phyloP scores from a whole-genome alignment of 805 yeast species.

The Pichia membranifaciens region DNA sequence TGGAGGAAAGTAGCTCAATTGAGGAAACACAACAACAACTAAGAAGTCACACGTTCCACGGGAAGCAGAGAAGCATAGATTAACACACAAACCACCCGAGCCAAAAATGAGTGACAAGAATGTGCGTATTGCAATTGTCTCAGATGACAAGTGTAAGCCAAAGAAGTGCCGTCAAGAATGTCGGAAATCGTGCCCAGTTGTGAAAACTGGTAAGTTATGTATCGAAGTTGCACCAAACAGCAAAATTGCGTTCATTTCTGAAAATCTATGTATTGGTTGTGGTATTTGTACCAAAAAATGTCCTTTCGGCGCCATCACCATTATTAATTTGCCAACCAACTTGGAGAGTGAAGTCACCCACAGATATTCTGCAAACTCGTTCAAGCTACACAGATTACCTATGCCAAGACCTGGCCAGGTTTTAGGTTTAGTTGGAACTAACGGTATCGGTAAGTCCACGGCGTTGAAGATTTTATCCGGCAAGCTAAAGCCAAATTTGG shows the following conservation, averaged over 20 bases:
- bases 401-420: slow-evolving; percentile 99
- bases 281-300: slow-evolving; percentile 99
- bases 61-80: background rate
- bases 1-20: background rate
- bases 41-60: too few relatives aligned
- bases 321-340: slow-evolving; percentile 94
- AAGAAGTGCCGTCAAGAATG: slow-evolving; percentile 98
- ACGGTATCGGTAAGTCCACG: slow-evolving; percentile 98
- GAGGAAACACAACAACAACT: too few relatives aligned
- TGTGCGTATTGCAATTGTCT: slow-evolving; percentile 93
- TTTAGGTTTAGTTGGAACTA: slow-evolving; percentile 94
- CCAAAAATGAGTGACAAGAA: slow-evolving; percentile 32
- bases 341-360: slow-evolving; percentile 90
- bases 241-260: slow-evolving; percentile 92
- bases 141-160: slow-evolving; percentile 93
- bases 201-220: slow-evolving; percentile 95
- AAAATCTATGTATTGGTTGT: slow-evolving; percentile 94
- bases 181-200: slow-evolving; percentile 95
- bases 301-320: slow-evolving; percentile 95
- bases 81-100: background rate
- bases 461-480: slow-evolving; percentile 96
- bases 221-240: slow-evolving; percentile 89
- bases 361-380: slow-evolving; percentile 95
- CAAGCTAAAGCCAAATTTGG: slow-evolving; percentile 94
- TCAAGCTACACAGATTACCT: slow-evolving; percentile 94